Conservation (phyloP, 768 basidiomycete species). For the Pleurotus salmoneostramineus region DNA sequence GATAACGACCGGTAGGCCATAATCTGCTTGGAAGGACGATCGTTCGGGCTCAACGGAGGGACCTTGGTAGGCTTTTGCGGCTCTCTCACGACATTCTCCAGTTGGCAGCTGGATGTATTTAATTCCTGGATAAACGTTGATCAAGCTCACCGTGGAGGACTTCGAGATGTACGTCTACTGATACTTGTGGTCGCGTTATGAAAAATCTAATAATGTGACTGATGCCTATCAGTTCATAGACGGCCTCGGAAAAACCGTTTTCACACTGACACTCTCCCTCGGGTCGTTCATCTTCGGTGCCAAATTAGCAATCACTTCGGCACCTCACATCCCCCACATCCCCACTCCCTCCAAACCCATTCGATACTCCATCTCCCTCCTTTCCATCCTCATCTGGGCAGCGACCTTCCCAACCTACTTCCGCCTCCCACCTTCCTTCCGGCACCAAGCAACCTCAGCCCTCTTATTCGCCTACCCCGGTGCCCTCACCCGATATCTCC, state of each 20-base stretch:
- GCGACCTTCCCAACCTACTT: conserved; percentile 80
- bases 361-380: conserved; percentile 46
- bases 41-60: neutral
- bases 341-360: conserved; percentile 36
- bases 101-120: conserved; percentile 91
- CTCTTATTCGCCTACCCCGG: conserved; percentile 90
- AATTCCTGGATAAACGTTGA: conserved; percentile 75
- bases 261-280: conserved; percentile 77
- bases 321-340: conserved; percentile 36
- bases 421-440: conserved; percentile 60
- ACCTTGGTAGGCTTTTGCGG: conserved; percentile 80
- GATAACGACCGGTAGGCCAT: conserved; percentile 68
- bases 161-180: conserved; percentile 62
- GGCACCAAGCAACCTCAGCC: conserved; percentile 81
- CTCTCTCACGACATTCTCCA: conserved; percentile 93
- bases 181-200: conserved; percentile 5
- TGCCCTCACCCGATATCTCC: conserved; percentile 74
- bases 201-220: neutral
- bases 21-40: neutral
- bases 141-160: conserved; percentile 51
- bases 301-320: conserved; percentile 45
- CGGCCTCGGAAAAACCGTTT: conserved; percentile 73
- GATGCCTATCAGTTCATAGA: conserved; percentile 65
- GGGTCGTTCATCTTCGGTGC: conserved; percentile 75
- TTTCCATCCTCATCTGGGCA: conserved; percentile 66